Percentiles rank a stretch among this genome's conserved stretches.
Evolutionary conservation across 2,329 filamentous ascomycete genomes (phyloP).

Genomic region (Chrysoporthe cubensis): DNA sequence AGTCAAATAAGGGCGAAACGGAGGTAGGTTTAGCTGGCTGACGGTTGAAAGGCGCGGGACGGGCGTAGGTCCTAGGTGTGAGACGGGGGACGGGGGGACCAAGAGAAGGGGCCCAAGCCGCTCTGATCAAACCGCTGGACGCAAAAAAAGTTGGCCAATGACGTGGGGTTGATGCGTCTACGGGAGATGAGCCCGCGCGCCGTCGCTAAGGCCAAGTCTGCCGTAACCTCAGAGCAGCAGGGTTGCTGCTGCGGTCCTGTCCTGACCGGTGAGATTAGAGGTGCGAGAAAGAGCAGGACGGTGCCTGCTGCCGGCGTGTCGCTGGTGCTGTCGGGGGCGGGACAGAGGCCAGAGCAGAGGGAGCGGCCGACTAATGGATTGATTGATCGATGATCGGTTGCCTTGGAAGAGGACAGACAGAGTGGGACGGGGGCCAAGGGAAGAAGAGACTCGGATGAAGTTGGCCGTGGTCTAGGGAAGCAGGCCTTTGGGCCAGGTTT

Average conservation of each 20-base stretch:
- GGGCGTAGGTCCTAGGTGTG: slow-evolving; percentile 19
- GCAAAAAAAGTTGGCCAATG: slow-evolving; percentile 8
- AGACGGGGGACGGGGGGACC: slow-evolving; percentile 18
- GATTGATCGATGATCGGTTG: too few relatives aligned
- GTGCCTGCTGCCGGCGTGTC: not conserved
- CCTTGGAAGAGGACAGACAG: not conserved
- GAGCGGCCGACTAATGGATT: not conserved
- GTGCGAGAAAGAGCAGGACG: not conserved
- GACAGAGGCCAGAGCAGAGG: not conserved
- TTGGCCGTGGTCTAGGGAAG: not conserved
- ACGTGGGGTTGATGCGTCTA: slow-evolving; percentile 6
- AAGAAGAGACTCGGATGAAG: not conserved
- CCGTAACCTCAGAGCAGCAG: not conserved
- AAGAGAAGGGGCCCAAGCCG: slow-evolving; percentile 26
- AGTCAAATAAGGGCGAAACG: slow-evolving; percentile 25
- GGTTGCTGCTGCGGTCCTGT: not conserved
- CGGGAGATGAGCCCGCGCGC: slow-evolving; percentile 16
- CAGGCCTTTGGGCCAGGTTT: not conserved
- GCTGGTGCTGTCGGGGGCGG: not conserved
- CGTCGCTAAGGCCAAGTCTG: not conserved
- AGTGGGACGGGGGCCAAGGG: not conserved
- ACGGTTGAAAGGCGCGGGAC: slow-evolving; percentile 26
- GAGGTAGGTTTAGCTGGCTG: slow-evolving; percentile 22
- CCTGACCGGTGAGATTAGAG: slow-evolving; percentile 1
- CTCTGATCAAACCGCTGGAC: slow-evolving; percentile 16